Base-by-base conservation (phyloP, 352 stramenopile genomes). In the Phytopythium aichiense region DNA sequence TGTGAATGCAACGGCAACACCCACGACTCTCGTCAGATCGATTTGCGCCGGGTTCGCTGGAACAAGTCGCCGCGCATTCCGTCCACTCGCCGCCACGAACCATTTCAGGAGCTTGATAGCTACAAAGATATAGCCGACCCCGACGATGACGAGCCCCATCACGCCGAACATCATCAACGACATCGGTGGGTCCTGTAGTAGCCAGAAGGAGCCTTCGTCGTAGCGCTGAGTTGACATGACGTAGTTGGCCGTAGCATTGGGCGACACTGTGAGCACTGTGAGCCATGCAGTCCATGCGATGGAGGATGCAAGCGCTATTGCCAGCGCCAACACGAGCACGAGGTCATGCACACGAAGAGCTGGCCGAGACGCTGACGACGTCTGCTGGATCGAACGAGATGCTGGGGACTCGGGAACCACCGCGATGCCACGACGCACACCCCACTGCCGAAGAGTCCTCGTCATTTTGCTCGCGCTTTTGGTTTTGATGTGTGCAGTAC, bases 151-250 rank as follows among this genome's bases (percentile, higher is more conserved):
- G 1, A 81, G 55, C 1, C 62, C 71, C 13, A 28, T 48, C 1
- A 80, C 12, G 9, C 63, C 68, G 7, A 75, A 15, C 18, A 48
- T 48, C 40, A 59, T 35, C 25, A 77, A 54, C 25, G 48, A 46
- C 1, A 59, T 30, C 8, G 66, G 50, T 16, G 71, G 63, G 16
- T 81, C 63, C 1, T 66, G 57, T 1, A 86, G n/a, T 16, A 74
- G 38, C 72, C 76, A 86, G 54, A 79, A 83, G 2, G 61, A 63
- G 15, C 73, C 73, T 18, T 71, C 45, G 54, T 80, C 72, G 15
- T 73, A 68, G 7, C 70, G 49, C 13, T 57, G 31, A 1, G 73
- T 86, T 11, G 37, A 22, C 66, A 72, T 81, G 31, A 73, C 8
- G 37, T 60, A 67, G 60, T 81, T 86, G 57, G 77, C 67, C 0